Evolutionary conservation across 2,329 filamentous ascomycete genomes (phyloP), one percentile per base, ranked within the genome.

Genomic region (Ascochyta viciae-villosae): DNA sequence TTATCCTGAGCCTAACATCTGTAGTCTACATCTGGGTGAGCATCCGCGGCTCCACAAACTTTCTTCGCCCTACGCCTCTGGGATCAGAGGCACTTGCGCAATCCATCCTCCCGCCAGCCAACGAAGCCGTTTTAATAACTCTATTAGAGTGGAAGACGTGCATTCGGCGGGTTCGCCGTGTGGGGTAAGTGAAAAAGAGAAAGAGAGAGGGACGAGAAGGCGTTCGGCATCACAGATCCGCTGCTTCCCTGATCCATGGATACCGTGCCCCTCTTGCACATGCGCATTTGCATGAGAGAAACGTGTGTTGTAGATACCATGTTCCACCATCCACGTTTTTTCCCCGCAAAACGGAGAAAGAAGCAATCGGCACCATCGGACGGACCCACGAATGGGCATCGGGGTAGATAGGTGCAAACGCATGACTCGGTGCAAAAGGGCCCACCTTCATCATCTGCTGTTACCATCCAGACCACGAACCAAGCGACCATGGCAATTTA

Each of bases 1-100:
- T 57, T 52, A 57, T 27, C 54, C 49, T 57, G 49, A 57, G 49
- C 49, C 48, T 52, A 49, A 45, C 48, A 52, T 57, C 43, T 8
- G 41, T 48, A 43, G 31, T 51, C 37, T 43, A 45, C 38, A 44
- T 48, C 44, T 57, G 27, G 19, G 43, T 45, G 37, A 13, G 24
- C 9, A 44, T n/a, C 54, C 49, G 44, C 49, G 39, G 49, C 48
- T 49, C 48, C 43, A 44, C 15, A 33, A 5, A 31, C 29, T 31
- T 31, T 51, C 37, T 15, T 57, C 43, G 54, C 54, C 43, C 33
- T 57, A 40, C 34, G 48, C 54, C 43, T n/a, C 46, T 27, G 45
- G 34, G 48, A 44, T 44, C 48, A 26, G 26, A 57, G 33, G 41
- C 47, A 50, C 47, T 56, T 56, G 54, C 54, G 54, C 54, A 40